Base-by-base conservation (phyloP, 805 yeast genomes). In the Zygosaccharomyces siamensis region DNA sequence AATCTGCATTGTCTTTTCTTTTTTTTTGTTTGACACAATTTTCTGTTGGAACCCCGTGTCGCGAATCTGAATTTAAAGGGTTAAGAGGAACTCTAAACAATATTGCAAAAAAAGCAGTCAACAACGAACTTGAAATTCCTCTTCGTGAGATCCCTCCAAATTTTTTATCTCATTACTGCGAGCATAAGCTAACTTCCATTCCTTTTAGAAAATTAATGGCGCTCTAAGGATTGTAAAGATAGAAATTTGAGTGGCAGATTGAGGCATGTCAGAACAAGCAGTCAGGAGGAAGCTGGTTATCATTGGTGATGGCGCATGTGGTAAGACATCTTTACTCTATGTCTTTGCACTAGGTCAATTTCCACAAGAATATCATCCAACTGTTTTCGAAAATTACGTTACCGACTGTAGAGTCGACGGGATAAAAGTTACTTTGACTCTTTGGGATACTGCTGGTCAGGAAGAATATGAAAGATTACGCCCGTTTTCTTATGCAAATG, bases 371-470 rank as follows among this genome's bases (percentile, higher is more conserved):
- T 84, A 89, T 66, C 95, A 87, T 57, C 97, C 97, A 2, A 89
- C 97, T 0, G 96, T 89, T 5, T 89, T 90, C 66, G 97, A 89
- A 59, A 89, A 90, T 66, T 89, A 90, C 65, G 96, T 89, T 12
- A 89, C 96, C 1, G 96, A 89, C 60, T 89, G 97, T 67, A 73
- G 96, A 49, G 95, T 90, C 16, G 97, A 89, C 62, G 97, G 97
- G 3, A 89, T 89, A 57, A 85, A 93, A 12, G 95, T 89, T 3
- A 84, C 89, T 54, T 69, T 89, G 48, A 90, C 95, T 1, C 70
- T 89, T 23, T 89, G 97, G 97, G 97, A 89, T 64, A 89, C 97
- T 1, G 97, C 97, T 3, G 97, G 97, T 2, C 97, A 89, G 69
- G 97, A 89, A 70, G 97, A 89, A 68, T 89, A 89, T 64, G 97